Conservation (phyloP, 164 flowering plant genomes). For the Protea cynaroides region DNA sequence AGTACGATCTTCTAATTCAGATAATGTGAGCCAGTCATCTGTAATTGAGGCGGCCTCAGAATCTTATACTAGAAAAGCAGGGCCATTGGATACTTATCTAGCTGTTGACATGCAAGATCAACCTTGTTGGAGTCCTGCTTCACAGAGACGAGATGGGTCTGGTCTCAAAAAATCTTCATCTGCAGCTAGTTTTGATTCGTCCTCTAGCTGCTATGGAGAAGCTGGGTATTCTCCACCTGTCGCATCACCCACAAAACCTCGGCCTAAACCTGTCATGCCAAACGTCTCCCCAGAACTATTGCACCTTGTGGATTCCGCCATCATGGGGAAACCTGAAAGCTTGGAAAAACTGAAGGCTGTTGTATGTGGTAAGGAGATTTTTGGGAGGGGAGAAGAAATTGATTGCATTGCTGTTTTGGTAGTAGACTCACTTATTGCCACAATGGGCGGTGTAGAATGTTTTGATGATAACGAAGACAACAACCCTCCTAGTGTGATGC, state of each 20-base stretch:
- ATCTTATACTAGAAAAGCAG: constrained; percentile 14
- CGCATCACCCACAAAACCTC: constrained; percentile 57
- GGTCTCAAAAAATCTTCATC: constrained; percentile 33
- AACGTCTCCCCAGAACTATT: constrained; percentile 93
- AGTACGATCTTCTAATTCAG: constrained; percentile 29
- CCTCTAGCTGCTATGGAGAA: constrained; percentile 29
- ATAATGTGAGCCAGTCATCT: constrained; percentile 29
- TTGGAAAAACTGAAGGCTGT: constrained; percentile 72
- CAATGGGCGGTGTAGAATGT: constrained; percentile 98
- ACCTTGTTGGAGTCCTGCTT: constrained; percentile 30
- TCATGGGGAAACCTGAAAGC: constrained; percentile 92
- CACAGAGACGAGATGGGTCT: constrained; percentile 25
- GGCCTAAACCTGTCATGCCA: constrained; percentile 61
- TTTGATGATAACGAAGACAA: constrained; percentile 80
- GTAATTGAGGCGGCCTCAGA: constrained; percentile 36
- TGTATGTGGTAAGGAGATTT: constrained; percentile 65
- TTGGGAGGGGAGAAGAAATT: constrained; percentile 60
- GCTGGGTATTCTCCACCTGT: constrained; percentile 9
- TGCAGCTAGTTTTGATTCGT: constrained; percentile 54
- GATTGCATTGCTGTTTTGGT: constrained; percentile 59
- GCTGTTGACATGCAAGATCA: constrained; percentile 29
- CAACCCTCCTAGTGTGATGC: constrained; percentile 97
- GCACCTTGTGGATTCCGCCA: constrained; percentile 96
- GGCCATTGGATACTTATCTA: constrained; percentile 27
- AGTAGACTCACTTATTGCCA: constrained; percentile 90